Evolutionary conservation across 2,329 filamentous ascomycete genomes (phyloP).

Genomic region (Emericellopsis cladophorae): DNA sequence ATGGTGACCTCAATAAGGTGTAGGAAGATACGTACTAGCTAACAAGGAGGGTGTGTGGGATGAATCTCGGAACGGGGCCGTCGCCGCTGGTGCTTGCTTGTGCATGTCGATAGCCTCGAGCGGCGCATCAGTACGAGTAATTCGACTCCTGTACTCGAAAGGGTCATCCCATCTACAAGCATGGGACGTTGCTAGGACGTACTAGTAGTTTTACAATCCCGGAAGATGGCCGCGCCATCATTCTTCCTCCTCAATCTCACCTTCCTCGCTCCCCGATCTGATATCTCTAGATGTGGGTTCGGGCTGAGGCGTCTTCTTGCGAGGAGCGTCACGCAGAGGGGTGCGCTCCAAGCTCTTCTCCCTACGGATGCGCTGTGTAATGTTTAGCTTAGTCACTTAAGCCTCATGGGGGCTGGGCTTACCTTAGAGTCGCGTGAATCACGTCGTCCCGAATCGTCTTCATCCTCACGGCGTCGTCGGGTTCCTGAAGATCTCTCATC

Average conservation of each 20-base stretch:
- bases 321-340: conserved; percentile 42
- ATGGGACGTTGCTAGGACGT: neutral
- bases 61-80: too few relatives aligned
- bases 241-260: conserved; percentile 80
- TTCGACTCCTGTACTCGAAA: neutral
- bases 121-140: too few relatives aligned
- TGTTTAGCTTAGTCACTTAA: conserved; percentile 12
- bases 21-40: conserved; percentile 2
- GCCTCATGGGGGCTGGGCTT: conserved; percentile 10
- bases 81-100: too few relatives aligned
- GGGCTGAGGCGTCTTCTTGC: conserved; percentile 41
- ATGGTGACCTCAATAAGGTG: too few relatives aligned
- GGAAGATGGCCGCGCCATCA: neutral
- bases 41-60: neutral
- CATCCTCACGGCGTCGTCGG: conserved; percentile 69
- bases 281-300: conserved; percentile 31
- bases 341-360: conserved; percentile 48
- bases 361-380: conserved; percentile 40
- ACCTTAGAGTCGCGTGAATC: conserved; percentile 59
- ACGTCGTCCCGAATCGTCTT: conserved; percentile 53
- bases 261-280: conserved; percentile 78
- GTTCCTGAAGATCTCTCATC: conserved; percentile 54
- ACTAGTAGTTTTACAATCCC: neutral
- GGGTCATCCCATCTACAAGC: neutral
- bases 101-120: too few relatives aligned